These are phyloP conservation scores for Pseudogymnoascus destructans DNA, from an alignment of 2,329 filamentous ascomycete genomes.

Conservation along the genomic window DNA sequence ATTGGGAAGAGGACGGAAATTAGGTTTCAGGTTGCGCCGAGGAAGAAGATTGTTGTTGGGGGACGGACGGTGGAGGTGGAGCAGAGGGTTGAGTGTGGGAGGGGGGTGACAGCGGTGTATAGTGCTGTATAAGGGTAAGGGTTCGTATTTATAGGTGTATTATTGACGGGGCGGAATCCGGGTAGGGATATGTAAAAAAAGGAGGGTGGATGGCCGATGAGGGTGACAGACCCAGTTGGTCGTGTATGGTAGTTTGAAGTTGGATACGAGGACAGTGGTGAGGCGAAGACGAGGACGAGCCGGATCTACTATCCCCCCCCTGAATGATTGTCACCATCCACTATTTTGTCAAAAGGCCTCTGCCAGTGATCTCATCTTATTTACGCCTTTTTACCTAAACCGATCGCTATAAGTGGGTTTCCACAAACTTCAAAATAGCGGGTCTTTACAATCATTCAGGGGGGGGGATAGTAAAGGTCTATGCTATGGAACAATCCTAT, in stretches of 20 bases:
- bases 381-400: too few relatives aligned
- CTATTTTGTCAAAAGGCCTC: too few relatives aligned
- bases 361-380: too few relatives aligned
- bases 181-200: background rate
- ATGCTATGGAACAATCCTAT: background rate
- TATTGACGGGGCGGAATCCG: background rate
- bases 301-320: too few relatives aligned
- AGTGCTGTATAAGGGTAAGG: background rate
- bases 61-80: constrained; percentile 64
- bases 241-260: background rate
- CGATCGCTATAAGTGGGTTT: too few relatives aligned
- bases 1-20: constrained; percentile 53
- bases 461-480: too few relatives aligned
- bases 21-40: constrained; percentile 69
- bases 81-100: constrained; percentile 79
- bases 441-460: too few relatives aligned
- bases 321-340: too few relatives aligned
- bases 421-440: too few relatives aligned
- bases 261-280: background rate
- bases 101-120: constrained; percentile 71
- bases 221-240: background rate
- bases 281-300: background rate
- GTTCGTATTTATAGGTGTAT: background rate
- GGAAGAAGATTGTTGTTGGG: constrained; percentile 53
- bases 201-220: background rate